Conservation (phyloP, 164 flowering plant genomes). For the Pachysandra terminalis region DNA sequence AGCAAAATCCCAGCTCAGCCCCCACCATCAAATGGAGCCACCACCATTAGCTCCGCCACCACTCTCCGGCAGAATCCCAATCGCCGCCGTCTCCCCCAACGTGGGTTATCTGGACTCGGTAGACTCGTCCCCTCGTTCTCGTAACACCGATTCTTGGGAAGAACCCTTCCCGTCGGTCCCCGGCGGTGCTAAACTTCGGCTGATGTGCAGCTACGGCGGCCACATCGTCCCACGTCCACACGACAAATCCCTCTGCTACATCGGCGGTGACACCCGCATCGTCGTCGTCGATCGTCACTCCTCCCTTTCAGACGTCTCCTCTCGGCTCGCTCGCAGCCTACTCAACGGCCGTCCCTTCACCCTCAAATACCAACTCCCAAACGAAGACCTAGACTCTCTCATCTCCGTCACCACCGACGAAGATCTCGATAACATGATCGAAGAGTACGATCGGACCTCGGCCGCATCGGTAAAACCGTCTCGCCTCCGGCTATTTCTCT, state of each 20-base stretch:
- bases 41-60: constrained; percentile 16
- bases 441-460: constrained; percentile 75
- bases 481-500: constrained; percentile 59
- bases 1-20: neutral
- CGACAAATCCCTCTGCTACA: constrained; percentile 79
- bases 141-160: constrained; percentile 51
- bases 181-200: constrained; percentile 52
- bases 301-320: constrained; percentile 52
- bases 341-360: constrained; percentile 47
- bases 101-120: constrained; percentile 45
- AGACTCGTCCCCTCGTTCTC: constrained; percentile 61
- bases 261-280: constrained; percentile 91
- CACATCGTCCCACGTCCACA: constrained; percentile 90
- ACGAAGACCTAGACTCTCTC: constrained; percentile 83
- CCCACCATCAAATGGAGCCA: constrained; percentile 20
- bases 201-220: constrained; percentile 96
- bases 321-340: constrained; percentile 56
- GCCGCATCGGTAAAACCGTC: constrained; percentile 28
- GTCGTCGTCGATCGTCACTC: constrained; percentile 68
- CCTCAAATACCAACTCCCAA: constrained; percentile 85
- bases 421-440: constrained; percentile 94
- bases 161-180: constrained; percentile 22
- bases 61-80: neutral
- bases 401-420: constrained; percentile 89
- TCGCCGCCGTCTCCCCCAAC: constrained; percentile 11